These are phyloP conservation scores for Dipteronia sinensis DNA, from an alignment of 345 rosid species.

Conservation along the genomic window DNA sequence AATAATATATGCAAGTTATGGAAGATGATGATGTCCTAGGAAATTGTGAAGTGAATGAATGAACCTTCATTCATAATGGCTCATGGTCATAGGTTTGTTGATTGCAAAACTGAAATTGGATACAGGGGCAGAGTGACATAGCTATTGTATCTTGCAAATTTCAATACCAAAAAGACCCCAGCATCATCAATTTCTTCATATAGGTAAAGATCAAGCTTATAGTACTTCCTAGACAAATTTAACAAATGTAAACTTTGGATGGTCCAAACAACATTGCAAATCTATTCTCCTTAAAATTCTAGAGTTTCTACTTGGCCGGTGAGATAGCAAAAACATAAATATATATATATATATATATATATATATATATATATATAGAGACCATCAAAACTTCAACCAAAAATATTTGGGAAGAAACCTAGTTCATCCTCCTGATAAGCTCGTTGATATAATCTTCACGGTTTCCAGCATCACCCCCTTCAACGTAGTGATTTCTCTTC, in stretches of 20 bases:
- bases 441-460: conserved; percentile 78
- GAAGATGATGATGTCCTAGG: too few relatives aligned
- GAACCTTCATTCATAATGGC: too few relatives aligned
- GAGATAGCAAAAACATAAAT: background rate
- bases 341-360: too few relatives aligned
- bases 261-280: background rate
- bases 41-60: too few relatives aligned
- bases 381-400: background rate
- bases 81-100: too few relatives aligned
- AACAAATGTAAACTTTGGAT: background rate
- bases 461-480: conserved; percentile 93
- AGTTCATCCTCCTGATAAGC: conserved; percentile 88
- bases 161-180: background rate
- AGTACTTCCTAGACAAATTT: background rate
- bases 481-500: conserved; percentile 95
- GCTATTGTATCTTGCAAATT: background rate
- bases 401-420: conserved; percentile 5
- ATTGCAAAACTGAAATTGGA: too few relatives aligned
- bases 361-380: too few relatives aligned
- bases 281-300: background rate
- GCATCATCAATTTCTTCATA: background rate
- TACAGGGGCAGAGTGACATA: background rate
- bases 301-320: background rate
- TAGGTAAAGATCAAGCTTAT: background rate
- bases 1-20: too few relatives aligned